Evolutionary conservation across 495 filamentous ascomycete genomes (phyloP), one percentile per base, ranked within the genome.

Genomic region (Amniculicola lignicola): DNA sequence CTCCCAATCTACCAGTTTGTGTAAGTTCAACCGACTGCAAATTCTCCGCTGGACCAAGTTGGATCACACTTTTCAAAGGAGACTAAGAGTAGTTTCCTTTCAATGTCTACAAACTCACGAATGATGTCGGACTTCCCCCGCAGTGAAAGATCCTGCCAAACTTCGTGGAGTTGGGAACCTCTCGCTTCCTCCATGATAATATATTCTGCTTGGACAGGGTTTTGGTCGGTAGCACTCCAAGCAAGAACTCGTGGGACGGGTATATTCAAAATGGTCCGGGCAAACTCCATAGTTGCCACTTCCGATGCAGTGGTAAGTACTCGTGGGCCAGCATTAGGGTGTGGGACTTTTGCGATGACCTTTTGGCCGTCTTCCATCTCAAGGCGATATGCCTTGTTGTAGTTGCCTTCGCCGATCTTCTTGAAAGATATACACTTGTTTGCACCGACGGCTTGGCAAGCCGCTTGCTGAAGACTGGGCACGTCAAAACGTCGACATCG

Each of bases 151-250:
- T 50, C 44, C 2, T 49, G 16, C 29, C 52, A 49, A 27, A 56
- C 3, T 2, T 49, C 31, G 28, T 36, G 11, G 0, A 54, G 50
- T 29, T n/a, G 41, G 6, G 10, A 23, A 1, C 52, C 52, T 21
- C 39, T 19, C 15, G 43, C 52, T 40, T 56, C 43, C 35, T 49
- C 52, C 41, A 49, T 56, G 27, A 56, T 36, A 7, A 56, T 49
- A 33, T 56, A 56, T 49, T 56, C 52, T 4, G 52, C 28, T 18
- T 28, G 21, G n/a, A 56, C 52, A 23, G 43, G 28, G 41, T 56
- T 56, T 43, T 40, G 25, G n/a, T 22, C 4, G 37, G 50, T 54
- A 19, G 43, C 31, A 28, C 52, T 50, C 52, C 52, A 56, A 5
- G 6, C 44, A 3, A 56, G 35, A 15, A 56, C 52, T 40, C 29